These are phyloP conservation scores for Carallia pectinifolia DNA, from an alignment of 345 rosid species.

Conservation along the genomic window DNA sequence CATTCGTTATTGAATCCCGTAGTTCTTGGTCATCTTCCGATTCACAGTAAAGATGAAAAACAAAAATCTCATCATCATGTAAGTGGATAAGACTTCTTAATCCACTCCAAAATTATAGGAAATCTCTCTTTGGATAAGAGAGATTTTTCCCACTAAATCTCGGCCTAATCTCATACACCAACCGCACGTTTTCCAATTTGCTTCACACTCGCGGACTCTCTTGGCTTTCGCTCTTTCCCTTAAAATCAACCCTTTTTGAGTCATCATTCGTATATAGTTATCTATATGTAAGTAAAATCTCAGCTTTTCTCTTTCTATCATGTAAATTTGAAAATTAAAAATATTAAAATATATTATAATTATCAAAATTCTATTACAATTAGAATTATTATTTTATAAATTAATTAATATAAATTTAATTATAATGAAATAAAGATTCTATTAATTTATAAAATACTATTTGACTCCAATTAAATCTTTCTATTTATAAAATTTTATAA, in stretches of 20 bases:
- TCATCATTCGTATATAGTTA: too few relatives aligned
- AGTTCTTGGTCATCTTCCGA: slow-evolving; percentile 49
- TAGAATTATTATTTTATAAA: too few relatives aligned
- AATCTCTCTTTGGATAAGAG: slow-evolving; percentile 23
- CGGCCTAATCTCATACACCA: slow-evolving; percentile 25
- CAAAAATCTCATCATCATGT: slow-evolving; percentile 23
- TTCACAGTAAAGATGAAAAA: slow-evolving; percentile 19
- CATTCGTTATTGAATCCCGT: slow-evolving; percentile 42
- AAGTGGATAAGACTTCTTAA: slow-evolving; percentile 55
- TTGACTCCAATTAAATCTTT: too few relatives aligned
- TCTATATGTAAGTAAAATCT: too few relatives aligned
- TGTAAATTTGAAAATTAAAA: too few relatives aligned
- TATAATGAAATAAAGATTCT: too few relatives aligned
- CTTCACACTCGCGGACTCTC: slow-evolving; percentile 19
- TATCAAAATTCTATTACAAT: too few relatives aligned
- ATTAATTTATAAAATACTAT: too few relatives aligned
- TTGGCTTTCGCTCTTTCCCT: slow-evolving; percentile 18
- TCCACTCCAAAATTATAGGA: slow-evolving; percentile 34
- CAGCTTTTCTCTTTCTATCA: too few relatives aligned
- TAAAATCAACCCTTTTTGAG: slow-evolving; percentile 4
- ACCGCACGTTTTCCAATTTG: slow-evolving; percentile 1
- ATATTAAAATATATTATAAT: too few relatives aligned
- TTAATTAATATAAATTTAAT: too few relatives aligned
- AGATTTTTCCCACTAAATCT: slow-evolving; percentile 21
- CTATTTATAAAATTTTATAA: too few relatives aligned